phyloP scores from a whole-genome alignment of 2,329 filamentous ascomycete genomes.

The Fusarium veterinarium region DNA sequence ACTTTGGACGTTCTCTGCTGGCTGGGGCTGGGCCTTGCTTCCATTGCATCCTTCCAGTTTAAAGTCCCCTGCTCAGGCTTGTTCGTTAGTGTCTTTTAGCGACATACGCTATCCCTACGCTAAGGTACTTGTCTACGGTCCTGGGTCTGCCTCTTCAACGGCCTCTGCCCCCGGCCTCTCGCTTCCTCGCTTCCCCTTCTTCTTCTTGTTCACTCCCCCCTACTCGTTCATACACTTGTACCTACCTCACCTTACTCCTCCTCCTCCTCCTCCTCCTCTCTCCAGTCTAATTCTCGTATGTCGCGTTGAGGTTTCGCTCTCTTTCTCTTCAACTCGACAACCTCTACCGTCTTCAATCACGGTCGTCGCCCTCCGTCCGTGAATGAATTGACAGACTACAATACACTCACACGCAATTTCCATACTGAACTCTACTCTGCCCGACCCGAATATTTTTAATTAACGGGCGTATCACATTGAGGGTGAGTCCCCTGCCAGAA shows the following conservation, averaged over 20 bases:
- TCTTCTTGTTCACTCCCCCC: constrained; percentile 14
- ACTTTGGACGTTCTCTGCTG: constrained; percentile 8
- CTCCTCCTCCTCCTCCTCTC: background rate
- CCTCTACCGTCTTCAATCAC: constrained; percentile 17
- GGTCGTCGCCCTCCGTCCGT: constrained; percentile 24
- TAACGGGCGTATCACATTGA: constrained; percentile 29
- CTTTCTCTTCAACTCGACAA: constrained; percentile 19
- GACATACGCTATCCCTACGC: constrained; percentile 28
- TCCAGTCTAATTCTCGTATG: constrained; percentile 23
- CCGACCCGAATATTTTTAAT: constrained; percentile 21
- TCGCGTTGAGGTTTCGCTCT: constrained; percentile 33
- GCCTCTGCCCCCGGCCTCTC: constrained; percentile 39
- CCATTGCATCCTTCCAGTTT: background rate
- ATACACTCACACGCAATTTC: background rate
- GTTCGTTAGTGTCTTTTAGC: constrained; percentile 17
- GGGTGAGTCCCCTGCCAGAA: constrained; percentile 33
- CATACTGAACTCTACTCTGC: background rate
- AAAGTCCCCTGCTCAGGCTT: constrained; percentile 16
- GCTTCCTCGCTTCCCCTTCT: constrained; percentile 25
- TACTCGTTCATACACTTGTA: constrained; percentile 1
- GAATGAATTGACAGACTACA: constrained; percentile 22
- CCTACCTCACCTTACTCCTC: constrained; percentile 1
- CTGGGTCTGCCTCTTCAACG: constrained; percentile 42
- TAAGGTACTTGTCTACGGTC: constrained; percentile 15
- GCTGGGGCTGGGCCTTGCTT: constrained; percentile 8